Evolutionary conservation across 441 rosid genomes (phyloP), one percentile per base, ranked within the genome.

Genomic region (Biscutella auriculata): DNA sequence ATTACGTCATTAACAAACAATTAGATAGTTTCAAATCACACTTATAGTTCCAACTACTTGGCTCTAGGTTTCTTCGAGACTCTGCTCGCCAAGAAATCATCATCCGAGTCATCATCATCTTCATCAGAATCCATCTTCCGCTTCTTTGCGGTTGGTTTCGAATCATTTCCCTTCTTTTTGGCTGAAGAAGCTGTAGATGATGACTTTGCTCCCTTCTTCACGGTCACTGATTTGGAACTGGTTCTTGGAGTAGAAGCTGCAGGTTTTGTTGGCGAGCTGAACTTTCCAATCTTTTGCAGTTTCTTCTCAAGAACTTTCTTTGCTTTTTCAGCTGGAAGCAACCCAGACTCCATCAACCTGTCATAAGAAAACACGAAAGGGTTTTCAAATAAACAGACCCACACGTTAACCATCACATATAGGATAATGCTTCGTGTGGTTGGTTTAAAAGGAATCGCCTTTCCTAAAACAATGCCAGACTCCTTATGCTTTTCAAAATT

Each of bases 261-360:
- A 35, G 71, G 37, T 72, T 84, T 92, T 40, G 65, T 27, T 4
- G 97, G 95, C 15, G 90, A 82, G 42, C 59, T 64, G 8, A 76
- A 58, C 68, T 78, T 87, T 44, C 71, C 73, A 63, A 15, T 63
- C 74, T 73, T 81, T 70, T 73, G 77, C 59, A 59, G 83, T 74
- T 88, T 92, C 75, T 67, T 84, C 60, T 78, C 92, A 4, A 73
- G 76, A 21, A 80, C 81, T 70, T 83, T 77, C 75, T 73, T 82
- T 36, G 97, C 97, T 71, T 62, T 78, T 5, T 74, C 92, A 43
- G 71, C 53, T 21, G 97, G 50, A 23, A 88, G 95, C 75, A 92
- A 78, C 34, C 98, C 97, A 14, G 85, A 92, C 53, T 88, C 98
- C 97, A 92, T 88, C 90, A 92, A 83, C 97, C 94, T 88, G 76